Conservation (phyloP, 192 early-diverging fungal species). For the Coemansia sp. region DNA sequence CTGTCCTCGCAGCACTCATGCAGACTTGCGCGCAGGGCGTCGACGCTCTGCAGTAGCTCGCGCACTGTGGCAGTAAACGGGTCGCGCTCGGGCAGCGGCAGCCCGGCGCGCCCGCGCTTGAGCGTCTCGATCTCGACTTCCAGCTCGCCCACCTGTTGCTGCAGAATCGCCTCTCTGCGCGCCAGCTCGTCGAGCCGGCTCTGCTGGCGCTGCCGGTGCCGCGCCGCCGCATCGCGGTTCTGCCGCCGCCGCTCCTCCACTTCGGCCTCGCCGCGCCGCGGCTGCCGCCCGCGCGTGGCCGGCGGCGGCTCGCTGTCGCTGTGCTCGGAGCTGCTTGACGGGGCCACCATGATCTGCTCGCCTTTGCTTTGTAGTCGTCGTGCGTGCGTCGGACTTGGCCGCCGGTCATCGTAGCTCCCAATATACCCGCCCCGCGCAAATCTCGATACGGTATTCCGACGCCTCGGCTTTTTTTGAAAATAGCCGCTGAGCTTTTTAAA, state of each 20-base stretch:
- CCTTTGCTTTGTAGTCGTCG: too few relatives aligned
- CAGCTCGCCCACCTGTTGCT: slow-evolving; percentile 35
- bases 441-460: too few relatives aligned
- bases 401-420: too few relatives aligned
- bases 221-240: slow-evolving; percentile 46
- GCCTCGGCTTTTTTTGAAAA: too few relatives aligned
- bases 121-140: slow-evolving; percentile 19
- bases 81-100: slow-evolving; percentile 13
- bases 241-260: slow-evolving; percentile 23
- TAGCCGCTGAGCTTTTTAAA: too few relatives aligned
- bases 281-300: background rate
- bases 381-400: too few relatives aligned
- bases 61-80: slow-evolving; percentile 21
- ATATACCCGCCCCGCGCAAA: too few relatives aligned
- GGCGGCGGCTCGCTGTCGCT: background rate
- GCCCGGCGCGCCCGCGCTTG: slow-evolving; percentile 7
- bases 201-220: slow-evolving; percentile 38
- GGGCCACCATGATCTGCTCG: too few relatives aligned
- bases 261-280: background rate
- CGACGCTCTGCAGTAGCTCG: slow-evolving; percentile 11
- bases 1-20: background rate
- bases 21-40: slow-evolving; percentile 12
- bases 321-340: background rate
- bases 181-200: slow-evolving; percentile 14
- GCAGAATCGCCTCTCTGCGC: slow-evolving; percentile 23